Evolutionary conservation across 257 asterid species (phyloP).

Genomic region (Echites panduratus): DNA sequence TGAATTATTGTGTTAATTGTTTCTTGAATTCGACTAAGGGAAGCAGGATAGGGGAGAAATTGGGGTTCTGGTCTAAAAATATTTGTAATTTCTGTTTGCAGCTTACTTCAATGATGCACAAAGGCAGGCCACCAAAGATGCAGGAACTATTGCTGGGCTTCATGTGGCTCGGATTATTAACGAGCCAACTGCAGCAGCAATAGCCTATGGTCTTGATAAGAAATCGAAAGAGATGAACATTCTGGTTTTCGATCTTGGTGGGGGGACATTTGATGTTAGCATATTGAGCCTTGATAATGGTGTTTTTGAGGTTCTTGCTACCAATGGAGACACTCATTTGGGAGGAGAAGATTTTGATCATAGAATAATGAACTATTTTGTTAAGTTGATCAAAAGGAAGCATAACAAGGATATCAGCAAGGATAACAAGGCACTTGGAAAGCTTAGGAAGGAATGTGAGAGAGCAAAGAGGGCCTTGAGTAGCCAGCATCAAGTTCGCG

Average conservation of each 20-base stretch:
- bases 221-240: slow-evolving; percentile 31
- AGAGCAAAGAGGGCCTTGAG: slow-evolving; percentile 27
- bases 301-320: slow-evolving; percentile 28
- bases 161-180: slow-evolving; percentile 36
- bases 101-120: slow-evolving; percentile 42
- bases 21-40: neutral
- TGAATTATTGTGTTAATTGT: neutral
- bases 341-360: slow-evolving; percentile 32
- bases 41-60: neutral
- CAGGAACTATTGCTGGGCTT: slow-evolving; percentile 35
- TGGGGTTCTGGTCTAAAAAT: neutral
- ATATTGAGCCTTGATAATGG: slow-evolving; percentile 25
- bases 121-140: slow-evolving; percentile 43
- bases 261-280: slow-evolving; percentile 34
- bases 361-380: slow-evolving; percentile 17
- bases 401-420: slow-evolving; percentile 24
- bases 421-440: slow-evolving; percentile 25
- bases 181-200: slow-evolving; percentile 45
- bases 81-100: slow-evolving; percentile 7
- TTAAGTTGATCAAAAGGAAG: slow-evolving; percentile 20
- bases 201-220: slow-evolving; percentile 44
- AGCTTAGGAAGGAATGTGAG: slow-evolving; percentile 26
- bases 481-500: slow-evolving; percentile 23
- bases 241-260: slow-evolving; percentile 37
- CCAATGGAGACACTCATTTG: slow-evolving; percentile 25